Evolutionary conservation across 768 basidiomycete genomes (phyloP).

Genomic region (Suillus bovinus): DNA sequence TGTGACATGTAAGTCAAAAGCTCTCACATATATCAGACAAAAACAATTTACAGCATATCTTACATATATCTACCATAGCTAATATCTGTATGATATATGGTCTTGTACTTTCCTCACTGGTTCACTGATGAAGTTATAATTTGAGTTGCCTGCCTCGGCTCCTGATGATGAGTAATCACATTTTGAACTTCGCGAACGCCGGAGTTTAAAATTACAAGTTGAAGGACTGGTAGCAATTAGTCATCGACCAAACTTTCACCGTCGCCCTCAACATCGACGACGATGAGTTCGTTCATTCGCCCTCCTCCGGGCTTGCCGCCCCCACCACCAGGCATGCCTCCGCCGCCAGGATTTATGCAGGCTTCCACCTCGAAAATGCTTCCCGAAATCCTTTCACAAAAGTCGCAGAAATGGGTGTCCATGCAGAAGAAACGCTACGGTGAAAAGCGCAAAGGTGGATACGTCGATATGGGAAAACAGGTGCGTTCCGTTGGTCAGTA

Average conservation of each 20-base stretch:
- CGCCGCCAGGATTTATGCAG: constrained; percentile 32
- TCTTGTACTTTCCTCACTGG: too few species aligned
- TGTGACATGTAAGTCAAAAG: too few species aligned
- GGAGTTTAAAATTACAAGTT: constrained; percentile 22
- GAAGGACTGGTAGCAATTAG: constrained; percentile 19
- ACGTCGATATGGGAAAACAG: constrained; percentile 92
- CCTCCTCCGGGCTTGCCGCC: constrained; percentile 36
- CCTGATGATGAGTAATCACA: background rate
- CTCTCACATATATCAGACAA: too few species aligned
- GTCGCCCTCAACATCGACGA: constrained; percentile 31
- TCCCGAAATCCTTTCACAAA: constrained; percentile 78
- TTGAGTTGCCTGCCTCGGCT: too few species aligned
- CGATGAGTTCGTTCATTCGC: constrained; percentile 34
- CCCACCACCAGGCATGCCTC: constrained; percentile 44
- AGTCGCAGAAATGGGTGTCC: constrained; percentile 94
- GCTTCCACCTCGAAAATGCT: constrained; percentile 46
- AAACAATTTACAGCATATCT: too few species aligned
- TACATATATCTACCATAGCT: too few species aligned
- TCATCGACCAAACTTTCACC: constrained; percentile 27
- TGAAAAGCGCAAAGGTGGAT: constrained; percentile 86
- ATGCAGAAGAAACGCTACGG: constrained; percentile 93
- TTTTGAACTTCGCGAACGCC: constrained; percentile 12
- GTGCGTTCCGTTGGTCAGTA: constrained; percentile 41
- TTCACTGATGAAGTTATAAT: too few species aligned
- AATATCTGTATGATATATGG: too few species aligned